Evolutionary conservation across 2,329 filamentous ascomycete genomes (phyloP).

Genomic region (Xylariaceae sp.): DNA sequence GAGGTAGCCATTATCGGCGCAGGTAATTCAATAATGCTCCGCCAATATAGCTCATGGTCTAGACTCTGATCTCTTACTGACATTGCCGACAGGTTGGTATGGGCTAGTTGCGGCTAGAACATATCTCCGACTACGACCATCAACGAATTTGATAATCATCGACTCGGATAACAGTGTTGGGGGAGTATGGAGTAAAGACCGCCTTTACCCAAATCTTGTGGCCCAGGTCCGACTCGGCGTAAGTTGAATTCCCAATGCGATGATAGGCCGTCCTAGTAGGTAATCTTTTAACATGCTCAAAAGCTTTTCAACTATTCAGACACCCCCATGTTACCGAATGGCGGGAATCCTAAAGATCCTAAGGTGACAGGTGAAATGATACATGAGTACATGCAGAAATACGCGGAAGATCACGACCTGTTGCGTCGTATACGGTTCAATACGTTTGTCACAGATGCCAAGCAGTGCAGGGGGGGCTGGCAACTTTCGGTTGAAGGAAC

Average conservation of each 20-base stretch:
- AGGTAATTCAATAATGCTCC: constrained; percentile 21
- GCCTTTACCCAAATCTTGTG: constrained; percentile 36
- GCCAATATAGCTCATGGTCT: not conserved
- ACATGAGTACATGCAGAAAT: constrained; percentile 37
- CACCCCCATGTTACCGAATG: constrained; percentile 34
- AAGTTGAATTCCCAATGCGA: constrained; percentile 6
- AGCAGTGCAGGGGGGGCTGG: constrained; percentile 28
- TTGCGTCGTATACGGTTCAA: constrained; percentile 37
- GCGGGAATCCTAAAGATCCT: constrained; percentile 30
- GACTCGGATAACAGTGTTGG: constrained; percentile 36
- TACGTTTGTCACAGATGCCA: constrained; percentile 32
- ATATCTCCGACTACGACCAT: constrained; percentile 34
- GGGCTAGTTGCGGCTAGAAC: constrained; percentile 34
- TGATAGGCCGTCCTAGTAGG: not conserved
- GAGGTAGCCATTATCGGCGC: constrained; percentile 37
- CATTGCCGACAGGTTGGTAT: constrained; percentile 30
- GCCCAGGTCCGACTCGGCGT: constrained; percentile 36
- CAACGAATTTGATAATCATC: constrained; percentile 34
- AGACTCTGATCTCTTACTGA: not conserved
- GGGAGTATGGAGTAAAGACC: constrained; percentile 37
- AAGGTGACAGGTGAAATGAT: constrained; percentile 39
- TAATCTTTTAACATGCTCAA: constrained; percentile 9
- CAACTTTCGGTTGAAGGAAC: constrained; percentile 26
- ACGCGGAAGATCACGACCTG: constrained; percentile 37
- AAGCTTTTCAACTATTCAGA: constrained; percentile 38